Percentiles rank a stretch among this genome's conserved stretches.
Conservation (phyloP, 2,329 filamentous ascomycete species). For the Graphilbum fragrans region DNA sequence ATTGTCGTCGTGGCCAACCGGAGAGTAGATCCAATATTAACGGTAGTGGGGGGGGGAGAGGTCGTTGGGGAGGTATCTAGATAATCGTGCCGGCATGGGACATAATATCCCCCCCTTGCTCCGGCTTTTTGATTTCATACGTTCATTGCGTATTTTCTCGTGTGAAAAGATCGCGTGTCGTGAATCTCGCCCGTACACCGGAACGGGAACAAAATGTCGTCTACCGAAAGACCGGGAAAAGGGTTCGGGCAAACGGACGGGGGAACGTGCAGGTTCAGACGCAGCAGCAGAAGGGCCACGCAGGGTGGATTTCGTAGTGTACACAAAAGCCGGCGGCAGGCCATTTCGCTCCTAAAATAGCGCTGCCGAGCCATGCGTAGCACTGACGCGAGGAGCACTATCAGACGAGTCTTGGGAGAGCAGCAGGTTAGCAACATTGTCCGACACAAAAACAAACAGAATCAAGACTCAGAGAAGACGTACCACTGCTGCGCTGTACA, state of each 20-base stretch:
- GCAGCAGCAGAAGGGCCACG: not conserved
- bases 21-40: too few relatives aligned
- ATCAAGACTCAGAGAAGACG: not conserved
- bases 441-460: not conserved
- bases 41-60: not conserved
- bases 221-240: too few relatives aligned
- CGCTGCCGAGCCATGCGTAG: constrained; percentile 3
- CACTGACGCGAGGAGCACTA: constrained; percentile 4
- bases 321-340: not conserved
- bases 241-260: too few relatives aligned
- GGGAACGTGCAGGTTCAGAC: too few relatives aligned
- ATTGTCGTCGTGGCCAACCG: not conserved
- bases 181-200: too few relatives aligned
- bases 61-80: not conserved
- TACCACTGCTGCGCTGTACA: constrained; percentile 49
- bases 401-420: constrained; percentile 11
- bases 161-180: too few relatives aligned
- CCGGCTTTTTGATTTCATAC: not conserved
- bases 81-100: not conserved
- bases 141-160: too few relatives aligned
- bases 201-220: too few relatives aligned
- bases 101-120: not conserved
- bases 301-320: not conserved
- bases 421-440: not conserved
- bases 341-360: constrained; percentile 1